Evolutionary conservation across 139 green algal species (phyloP).

Genomic region (Closterium sp.): DNA sequence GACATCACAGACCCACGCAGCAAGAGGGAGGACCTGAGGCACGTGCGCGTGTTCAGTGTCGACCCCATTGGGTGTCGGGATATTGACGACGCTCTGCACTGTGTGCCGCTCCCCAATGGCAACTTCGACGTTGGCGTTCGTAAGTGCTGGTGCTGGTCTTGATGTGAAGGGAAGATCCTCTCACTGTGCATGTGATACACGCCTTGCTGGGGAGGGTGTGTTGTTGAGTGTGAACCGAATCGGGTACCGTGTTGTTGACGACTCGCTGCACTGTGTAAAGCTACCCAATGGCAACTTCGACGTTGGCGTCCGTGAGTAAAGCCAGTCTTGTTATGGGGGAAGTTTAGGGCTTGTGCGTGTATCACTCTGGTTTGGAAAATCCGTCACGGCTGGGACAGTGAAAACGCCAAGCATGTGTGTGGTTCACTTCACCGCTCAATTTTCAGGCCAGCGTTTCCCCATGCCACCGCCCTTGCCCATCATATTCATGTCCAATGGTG

Average conservation of each 20-base stretch:
- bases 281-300: slow-evolving; percentile 68
- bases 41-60: slow-evolving; percentile 54
- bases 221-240: slow-evolving; percentile 58
- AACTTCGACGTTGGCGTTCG: slow-evolving; percentile 63
- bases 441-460: too few species aligned
- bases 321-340: too few species aligned
- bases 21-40: slow-evolving; percentile 45
- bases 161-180: too few species aligned
- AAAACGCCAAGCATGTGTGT: too few species aligned
- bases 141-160: slow-evolving; percentile 1
- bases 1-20: slow-evolving; percentile 12
- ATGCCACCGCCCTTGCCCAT: too few species aligned
- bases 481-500: too few species aligned
- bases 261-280: slow-evolving; percentile 56
- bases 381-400: too few species aligned
- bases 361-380: too few species aligned
- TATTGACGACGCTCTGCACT: slow-evolving; percentile 65
- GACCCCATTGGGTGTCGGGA: slow-evolving; percentile 58
- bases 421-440: too few species aligned
- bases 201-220: too few species aligned
- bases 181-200: neutral
- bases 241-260: slow-evolving; percentile 60
- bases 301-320: slow-evolving; percentile 48
- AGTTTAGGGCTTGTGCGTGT: too few species aligned
- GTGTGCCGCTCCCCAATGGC: slow-evolving; percentile 58